Evolutionary conservation across 768 basidiomycete species (phyloP).

Genomic region (Neoboletus brunneissimus): DNA sequence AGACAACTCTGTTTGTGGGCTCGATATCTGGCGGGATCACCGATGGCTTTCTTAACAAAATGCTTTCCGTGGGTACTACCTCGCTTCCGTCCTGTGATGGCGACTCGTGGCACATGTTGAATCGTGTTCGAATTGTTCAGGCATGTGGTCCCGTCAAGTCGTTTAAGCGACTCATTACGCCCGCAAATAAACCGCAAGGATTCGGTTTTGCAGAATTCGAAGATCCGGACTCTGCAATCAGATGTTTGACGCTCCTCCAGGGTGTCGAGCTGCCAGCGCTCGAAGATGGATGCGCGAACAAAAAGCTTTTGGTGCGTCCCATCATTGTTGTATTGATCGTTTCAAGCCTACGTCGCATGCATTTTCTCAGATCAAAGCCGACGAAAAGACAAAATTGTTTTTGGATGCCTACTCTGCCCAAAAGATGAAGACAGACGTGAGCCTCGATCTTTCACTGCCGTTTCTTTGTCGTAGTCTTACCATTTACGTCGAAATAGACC

Average conservation of each 20-base stretch:
- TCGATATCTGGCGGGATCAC: conserved; percentile 93
- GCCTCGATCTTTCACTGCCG: conserved; percentile 25
- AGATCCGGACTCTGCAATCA: conserved; percentile 86
- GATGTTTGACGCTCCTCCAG: conserved; percentile 67
- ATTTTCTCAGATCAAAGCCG: conserved; percentile 76
- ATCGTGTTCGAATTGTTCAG: conserved; percentile 38
- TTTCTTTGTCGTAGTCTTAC: not conserved
- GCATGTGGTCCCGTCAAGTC: conserved; percentile 87
- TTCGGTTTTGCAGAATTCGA: conserved; percentile 98
- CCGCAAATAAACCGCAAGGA: conserved; percentile 90
- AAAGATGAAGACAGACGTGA: conserved; percentile 78
- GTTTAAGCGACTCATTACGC: conserved; percentile 90
- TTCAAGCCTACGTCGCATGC: conserved; percentile 41
- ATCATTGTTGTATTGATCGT: not conserved
- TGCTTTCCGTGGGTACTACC: conserved; percentile 63
- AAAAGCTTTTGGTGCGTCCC: conserved; percentile 66
- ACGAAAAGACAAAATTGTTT: conserved; percentile 89
- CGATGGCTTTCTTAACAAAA: conserved; percentile 72
- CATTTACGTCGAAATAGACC: conserved; percentile 40
- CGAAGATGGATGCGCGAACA: conserved; percentile 57
- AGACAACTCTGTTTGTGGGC: conserved; percentile 83
- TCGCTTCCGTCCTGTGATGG: not conserved
- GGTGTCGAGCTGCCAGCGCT: conserved; percentile 60
- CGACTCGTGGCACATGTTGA: not conserved
- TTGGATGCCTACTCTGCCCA: conserved; percentile 82